phyloP scores from a whole-genome alignment of 2,329 filamentous ascomycete genomes.

The Lecanicillium sp. region DNA sequence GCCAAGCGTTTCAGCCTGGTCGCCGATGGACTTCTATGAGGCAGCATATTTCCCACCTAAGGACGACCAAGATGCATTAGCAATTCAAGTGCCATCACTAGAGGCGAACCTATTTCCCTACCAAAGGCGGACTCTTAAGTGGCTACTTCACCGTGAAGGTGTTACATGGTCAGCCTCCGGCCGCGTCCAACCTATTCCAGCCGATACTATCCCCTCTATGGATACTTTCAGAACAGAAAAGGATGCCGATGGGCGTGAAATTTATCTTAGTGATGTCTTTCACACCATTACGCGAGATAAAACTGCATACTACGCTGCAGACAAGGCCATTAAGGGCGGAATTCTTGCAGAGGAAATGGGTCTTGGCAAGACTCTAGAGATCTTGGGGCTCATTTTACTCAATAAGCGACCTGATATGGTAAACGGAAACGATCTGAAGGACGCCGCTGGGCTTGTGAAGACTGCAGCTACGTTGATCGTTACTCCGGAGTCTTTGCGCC shows the following conservation, averaged over 20 bases:
- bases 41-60: slow-evolving; percentile 54
- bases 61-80: slow-evolving; percentile 26
- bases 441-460: slow-evolving; percentile 27
- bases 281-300: slow-evolving; percentile 48
- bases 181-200: not conserved
- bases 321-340: slow-evolving; percentile 45
- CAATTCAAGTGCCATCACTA: slow-evolving; percentile 35
- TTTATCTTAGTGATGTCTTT: slow-evolving; percentile 56
- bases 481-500: slow-evolving; percentile 45
- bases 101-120: slow-evolving; percentile 59
- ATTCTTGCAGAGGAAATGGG: slow-evolving; percentile 80
- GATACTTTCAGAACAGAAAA: slow-evolving; percentile 23
- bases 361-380: slow-evolving; percentile 71
- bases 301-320: slow-evolving; percentile 31
- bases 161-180: slow-evolving; percentile 33
- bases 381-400: slow-evolving; percentile 61
- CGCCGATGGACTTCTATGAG: slow-evolving; percentile 58
- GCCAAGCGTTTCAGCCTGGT: slow-evolving; percentile 20
- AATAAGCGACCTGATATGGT: slow-evolving; percentile 38
- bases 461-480: slow-evolving; percentile 55
- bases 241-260: slow-evolving; percentile 27
- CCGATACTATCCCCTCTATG: slow-evolving; percentile 9
- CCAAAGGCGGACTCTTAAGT: slow-evolving; percentile 61
- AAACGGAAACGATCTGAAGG: slow-evolving; percentile 1
- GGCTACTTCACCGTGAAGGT: slow-evolving; percentile 62